These are phyloP conservation scores for Apiotrichum porosum DNA, from an alignment of 1,284 basidiomycete species.

Conservation along the genomic window DNA sequence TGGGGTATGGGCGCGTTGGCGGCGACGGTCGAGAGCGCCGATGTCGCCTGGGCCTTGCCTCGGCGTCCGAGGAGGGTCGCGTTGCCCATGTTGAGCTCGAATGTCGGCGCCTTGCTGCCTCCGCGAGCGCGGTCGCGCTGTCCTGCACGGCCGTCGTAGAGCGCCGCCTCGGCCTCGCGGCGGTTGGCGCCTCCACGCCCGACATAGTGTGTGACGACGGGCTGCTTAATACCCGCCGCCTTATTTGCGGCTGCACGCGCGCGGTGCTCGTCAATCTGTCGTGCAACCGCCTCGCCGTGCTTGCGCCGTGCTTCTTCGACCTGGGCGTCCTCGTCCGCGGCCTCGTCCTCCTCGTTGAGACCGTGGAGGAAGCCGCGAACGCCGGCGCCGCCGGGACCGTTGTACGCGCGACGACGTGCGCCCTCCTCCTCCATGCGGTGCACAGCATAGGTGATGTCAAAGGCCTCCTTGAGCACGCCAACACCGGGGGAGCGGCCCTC, in stretches of 20 bases:
- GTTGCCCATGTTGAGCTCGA: conserved; percentile 76
- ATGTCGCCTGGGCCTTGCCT: conserved; percentile 29
- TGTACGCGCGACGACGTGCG: conserved; percentile 71
- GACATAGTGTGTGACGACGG: conserved; percentile 48
- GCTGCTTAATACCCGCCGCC: conserved; percentile 49
- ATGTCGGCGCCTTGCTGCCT: conserved; percentile 47
- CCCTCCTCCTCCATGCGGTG: conserved; percentile 99
- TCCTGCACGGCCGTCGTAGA: conserved; percentile 69
- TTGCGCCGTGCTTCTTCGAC: conserved; percentile 54
- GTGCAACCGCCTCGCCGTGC: conserved; percentile 51
- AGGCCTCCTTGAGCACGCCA: conserved; percentile 90
- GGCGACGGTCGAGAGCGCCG: neutral
- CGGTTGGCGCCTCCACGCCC: conserved; percentile 50
- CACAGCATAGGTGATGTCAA: conserved; percentile 98
- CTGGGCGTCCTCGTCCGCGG: conserved; percentile 54
- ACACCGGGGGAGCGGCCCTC: conserved; percentile 89
- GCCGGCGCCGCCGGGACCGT: conserved; percentile 70
- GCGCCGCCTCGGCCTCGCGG: conserved; percentile 50
- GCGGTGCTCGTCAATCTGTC: conserved; percentile 48
- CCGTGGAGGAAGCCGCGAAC: conserved; percentile 72
- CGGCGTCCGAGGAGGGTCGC: conserved; percentile 71
- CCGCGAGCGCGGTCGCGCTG: conserved; percentile 58
- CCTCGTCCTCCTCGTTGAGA: conserved; percentile 90
- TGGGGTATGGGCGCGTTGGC: neutral
- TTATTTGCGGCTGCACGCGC: conserved; percentile 46